Evolutionary conservation across 2,329 filamentous ascomycete genomes (phyloP), one percentile per base, ranked within the genome.

Genomic region (Rhinocladiella mackenziei): DNA sequence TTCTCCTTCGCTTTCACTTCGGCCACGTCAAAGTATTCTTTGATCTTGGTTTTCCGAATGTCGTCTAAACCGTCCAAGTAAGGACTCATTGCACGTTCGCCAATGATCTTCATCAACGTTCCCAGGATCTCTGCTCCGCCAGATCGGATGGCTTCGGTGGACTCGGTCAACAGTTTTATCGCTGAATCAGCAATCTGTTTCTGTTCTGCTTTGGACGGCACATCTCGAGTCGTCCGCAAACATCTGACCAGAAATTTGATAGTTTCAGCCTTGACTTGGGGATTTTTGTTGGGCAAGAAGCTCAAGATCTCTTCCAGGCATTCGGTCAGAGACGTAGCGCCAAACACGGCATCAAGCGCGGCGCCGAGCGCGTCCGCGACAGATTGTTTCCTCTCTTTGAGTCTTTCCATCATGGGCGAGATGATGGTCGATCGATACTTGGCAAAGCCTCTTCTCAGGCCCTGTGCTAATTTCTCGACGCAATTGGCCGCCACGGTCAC

Each of bases 81-180:
- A 6, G 87, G 84, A 31, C 85, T 88, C 92, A 98, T 98, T 39
- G 86, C 86, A 45, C 92, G 81, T 65, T 98, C 94, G 30, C 92
- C 91, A 70, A 97, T 86, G 43, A 98, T 97, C 70, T 97, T 98
- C 92, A 96, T 97, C 37, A 98, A 67, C 0, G 89, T 95, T 53
- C 94, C 92, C 2, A 98, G 72, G 23, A 92, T 82, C 65, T 98
- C 92, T 10, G 89, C 89, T 63, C 89, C 92, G 20, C 88, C 89
- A 36, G 91, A 84, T 66, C 92, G 81, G 47, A 94, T 79, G 2
- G 77, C 83, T 57, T 94, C 89, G 56, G 83, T 89, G 0, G 87
- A 91, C 62, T 98, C 92, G 0, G 89, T 83, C 11, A 98, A 74
- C 5, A 97, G 72, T 65, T 95, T 97, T 60, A 91, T 96, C 19